Percentiles rank a stretch among this genome's conserved stretches.
Conservation (phyloP, 176 grass and related monocot genomes). For the Puya raimondii region DNA sequence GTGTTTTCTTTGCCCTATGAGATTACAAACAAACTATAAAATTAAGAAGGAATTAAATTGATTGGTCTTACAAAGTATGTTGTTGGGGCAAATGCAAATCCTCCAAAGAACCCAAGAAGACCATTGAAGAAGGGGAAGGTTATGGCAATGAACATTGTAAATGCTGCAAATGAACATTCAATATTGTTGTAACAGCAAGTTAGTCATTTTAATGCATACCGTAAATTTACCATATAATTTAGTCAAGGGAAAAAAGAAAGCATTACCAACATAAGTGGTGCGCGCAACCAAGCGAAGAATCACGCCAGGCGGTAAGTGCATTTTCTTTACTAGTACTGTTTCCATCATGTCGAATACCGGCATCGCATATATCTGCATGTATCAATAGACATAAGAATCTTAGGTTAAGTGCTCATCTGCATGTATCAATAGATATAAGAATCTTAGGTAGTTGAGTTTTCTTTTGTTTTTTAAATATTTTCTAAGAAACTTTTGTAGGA, state of each 20-base stretch:
- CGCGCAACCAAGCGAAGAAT: slow-evolving; percentile 55
- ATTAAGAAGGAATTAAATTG: not conserved
- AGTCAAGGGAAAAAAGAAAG: not conserved
- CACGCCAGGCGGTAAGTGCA: slow-evolving; percentile 46
- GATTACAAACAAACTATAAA: no score
- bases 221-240: not conserved
- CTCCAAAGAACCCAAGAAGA: slow-evolving; percentile 80
- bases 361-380: slow-evolving; percentile 70
- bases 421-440: no score
- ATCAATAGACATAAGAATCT: not conserved
- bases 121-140: slow-evolving; percentile 82
- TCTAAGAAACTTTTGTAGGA: no score
- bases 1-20: no score
- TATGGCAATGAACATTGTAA: slow-evolving; percentile 90
- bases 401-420: no score
- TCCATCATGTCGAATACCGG: slow-evolving; percentile 96
- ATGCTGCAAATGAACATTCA: slow-evolving; percentile 31
- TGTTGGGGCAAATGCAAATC: slow-evolving; percentile 72
- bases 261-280: slow-evolving; percentile 63
- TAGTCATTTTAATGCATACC: not conserved
- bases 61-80: slow-evolving; percentile 67
- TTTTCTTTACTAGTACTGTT: slow-evolving; percentile 70
- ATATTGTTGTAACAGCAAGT: not conserved
- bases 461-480: no score
- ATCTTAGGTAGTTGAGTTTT: no score